Percentiles rank a stretch among this genome's conserved stretches.
Conservation (phyloP, 2,329 filamentous ascomycete species). For the Diaporthe amygdali region DNA sequence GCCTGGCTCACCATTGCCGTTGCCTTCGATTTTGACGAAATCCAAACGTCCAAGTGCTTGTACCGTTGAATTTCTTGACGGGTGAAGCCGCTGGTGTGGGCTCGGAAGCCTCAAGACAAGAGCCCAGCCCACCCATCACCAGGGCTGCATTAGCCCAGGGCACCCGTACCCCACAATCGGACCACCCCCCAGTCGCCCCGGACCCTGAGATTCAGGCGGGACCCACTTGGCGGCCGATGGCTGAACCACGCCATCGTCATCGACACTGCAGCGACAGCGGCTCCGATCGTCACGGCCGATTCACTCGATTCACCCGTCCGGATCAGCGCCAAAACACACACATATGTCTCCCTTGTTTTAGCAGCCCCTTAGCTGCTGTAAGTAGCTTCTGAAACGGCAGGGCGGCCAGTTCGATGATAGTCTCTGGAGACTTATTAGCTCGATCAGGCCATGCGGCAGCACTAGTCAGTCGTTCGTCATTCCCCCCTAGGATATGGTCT, state of each 20-base stretch:
- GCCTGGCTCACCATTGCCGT: too few species aligned
- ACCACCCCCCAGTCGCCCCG: background rate
- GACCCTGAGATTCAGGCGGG: background rate
- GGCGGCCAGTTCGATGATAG: background rate
- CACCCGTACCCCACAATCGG: background rate
- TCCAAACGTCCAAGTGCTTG: background rate
- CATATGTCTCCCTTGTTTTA: background rate
- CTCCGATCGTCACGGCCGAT: slow-evolving; percentile 14
- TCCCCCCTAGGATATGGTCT: too few species aligned
- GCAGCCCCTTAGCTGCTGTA: background rate
- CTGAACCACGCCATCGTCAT: background rate
- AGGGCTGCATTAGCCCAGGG: slow-evolving; percentile 1
- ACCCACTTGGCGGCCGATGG: slow-evolving; percentile 5
- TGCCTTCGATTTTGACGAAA: background rate
- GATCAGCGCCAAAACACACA: background rate
- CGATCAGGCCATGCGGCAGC: slow-evolving; percentile 1
- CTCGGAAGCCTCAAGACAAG: background rate
- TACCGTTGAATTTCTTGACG: background rate
- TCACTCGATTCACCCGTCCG: background rate
- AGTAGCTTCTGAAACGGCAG: background rate
- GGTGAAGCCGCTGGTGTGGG: background rate
- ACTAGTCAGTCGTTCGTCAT: background rate
- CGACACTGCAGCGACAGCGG: slow-evolving; percentile 4
- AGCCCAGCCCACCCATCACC: background rate
- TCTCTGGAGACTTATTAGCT: slow-evolving; percentile 22